Evolutionary conservation across 2,329 filamentous ascomycete genomes (phyloP).

Genomic region (Xylaria sp.): DNA sequence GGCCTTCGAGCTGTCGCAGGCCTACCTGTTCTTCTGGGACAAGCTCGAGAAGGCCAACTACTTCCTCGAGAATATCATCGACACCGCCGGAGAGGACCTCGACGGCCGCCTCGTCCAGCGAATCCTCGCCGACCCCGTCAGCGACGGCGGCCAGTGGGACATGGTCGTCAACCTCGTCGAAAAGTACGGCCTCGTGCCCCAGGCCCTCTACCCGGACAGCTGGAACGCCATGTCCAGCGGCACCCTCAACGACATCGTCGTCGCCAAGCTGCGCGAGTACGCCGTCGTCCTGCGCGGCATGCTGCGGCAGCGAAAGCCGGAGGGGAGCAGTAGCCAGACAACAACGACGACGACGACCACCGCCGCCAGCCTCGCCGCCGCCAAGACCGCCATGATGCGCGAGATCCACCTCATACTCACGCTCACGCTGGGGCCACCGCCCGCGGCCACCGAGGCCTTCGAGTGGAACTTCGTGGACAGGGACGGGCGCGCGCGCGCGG

Average conservation of each 20-base stretch:
- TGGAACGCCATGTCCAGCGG: conserved; percentile 75
- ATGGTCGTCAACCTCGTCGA: conserved; percentile 85
- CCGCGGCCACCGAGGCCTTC: conserved; percentile 68
- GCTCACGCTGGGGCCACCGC: conserved; percentile 79
- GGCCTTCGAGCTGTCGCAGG: conserved; percentile 82
- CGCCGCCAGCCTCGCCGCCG: conserved; percentile 45
- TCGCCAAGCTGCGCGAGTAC: conserved; percentile 85
- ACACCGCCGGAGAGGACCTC: conserved; percentile 70
- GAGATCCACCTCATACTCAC: conserved; percentile 83
- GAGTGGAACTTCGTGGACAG: conserved; percentile 80
- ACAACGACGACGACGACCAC: conserved; percentile 39
- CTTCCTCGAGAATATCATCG: conserved; percentile 82
- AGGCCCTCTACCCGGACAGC: conserved; percentile 78
- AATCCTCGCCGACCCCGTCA: conserved; percentile 68
- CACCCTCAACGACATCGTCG: conserved; percentile 73
- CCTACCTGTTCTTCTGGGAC: conserved; percentile 91
- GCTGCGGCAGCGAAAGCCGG: too few species aligned
- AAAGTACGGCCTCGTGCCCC: conserved; percentile 88
- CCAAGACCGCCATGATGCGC: conserved; percentile 75
- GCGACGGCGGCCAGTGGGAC: conserved; percentile 88
- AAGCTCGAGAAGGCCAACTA: conserved; percentile 91
- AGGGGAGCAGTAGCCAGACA: too few species aligned
- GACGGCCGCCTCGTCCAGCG: conserved; percentile 74
- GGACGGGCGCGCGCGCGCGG: conserved; percentile 62
- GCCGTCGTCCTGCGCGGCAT: conserved; percentile 71